These are phyloP conservation scores for Phoenix dactylifera DNA, from an alignment of 176 grass and related monocot genomes.

Conservation along the genomic window DNA sequence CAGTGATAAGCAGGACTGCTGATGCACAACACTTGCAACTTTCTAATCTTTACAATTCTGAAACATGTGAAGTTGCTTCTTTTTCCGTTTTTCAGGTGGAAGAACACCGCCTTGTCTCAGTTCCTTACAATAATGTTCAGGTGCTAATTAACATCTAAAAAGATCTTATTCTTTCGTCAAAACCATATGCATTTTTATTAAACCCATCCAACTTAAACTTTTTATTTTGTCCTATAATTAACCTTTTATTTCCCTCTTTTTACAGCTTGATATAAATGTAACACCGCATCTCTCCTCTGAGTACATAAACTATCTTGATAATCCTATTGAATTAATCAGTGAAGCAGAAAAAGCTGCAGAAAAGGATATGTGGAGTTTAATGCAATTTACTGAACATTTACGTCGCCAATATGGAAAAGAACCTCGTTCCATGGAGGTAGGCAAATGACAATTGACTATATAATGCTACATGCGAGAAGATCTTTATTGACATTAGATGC, in stretches of 20 bases:
- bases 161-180: too few species aligned
- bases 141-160: constrained; percentile 20
- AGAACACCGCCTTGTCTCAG: constrained; percentile 64
- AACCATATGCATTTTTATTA: neutral
- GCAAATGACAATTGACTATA: neutral
- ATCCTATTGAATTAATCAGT: constrained; percentile 80
- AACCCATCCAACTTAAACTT: neutral
- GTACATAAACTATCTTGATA: constrained; percentile 92
- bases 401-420: constrained; percentile 73
- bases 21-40: too few species aligned
- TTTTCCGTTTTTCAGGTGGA: constrained; percentile 48
- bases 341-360: constrained; percentile 77
- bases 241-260: constrained; percentile 5
- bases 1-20: too few species aligned
- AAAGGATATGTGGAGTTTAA: constrained; percentile 76
- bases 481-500: constrained; percentile 6
- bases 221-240: neutral
- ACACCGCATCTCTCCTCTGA: constrained; percentile 80
- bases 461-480: neutral
- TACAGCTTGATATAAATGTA: constrained; percentile 77
- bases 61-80: constrained; percentile 25
- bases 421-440: constrained; percentile 89
- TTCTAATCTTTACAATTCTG: neutral
- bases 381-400: constrained; percentile 75
- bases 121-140: constrained; percentile 78